phyloP scores from a whole-genome alignment of 176 grass and related monocot genomes.

The Canna indica region DNA sequence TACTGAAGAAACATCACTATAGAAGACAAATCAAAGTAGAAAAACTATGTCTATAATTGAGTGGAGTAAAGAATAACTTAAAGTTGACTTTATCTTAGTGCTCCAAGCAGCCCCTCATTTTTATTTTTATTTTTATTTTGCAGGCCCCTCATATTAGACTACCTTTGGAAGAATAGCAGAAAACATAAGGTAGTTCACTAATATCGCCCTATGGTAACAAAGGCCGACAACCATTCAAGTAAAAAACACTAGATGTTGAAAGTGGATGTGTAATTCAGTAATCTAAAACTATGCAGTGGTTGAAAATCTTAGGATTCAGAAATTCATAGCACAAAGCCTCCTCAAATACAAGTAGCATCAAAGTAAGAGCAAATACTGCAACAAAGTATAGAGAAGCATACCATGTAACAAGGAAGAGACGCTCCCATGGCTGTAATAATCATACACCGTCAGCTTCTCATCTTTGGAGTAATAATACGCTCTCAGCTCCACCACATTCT shows the following conservation, averaged over 20 bases:
- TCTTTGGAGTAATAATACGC: conserved; percentile 98
- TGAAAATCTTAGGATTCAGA: neutral
- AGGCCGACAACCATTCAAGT: neutral
- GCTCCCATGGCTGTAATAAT: conserved; percentile 63
- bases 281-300: neutral
- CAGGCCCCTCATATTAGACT: neutral
- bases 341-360: conserved; percentile 1
- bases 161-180: neutral
- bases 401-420: conserved; percentile 83
- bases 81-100: neutral
- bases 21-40: neutral
- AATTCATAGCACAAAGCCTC: neutral
- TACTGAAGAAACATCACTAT: neutral
- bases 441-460: conserved; percentile 90
- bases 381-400: conserved; percentile 22
- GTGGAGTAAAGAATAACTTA: neutral
- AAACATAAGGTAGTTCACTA: neutral
- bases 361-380: neutral
- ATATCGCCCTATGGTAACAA: neutral
- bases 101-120: neutral
- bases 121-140: no score
- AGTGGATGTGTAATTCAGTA: neutral
- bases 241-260: neutral
- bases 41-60: neutral
- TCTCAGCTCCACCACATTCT: conserved; percentile 67